Percentiles rank a stretch among this genome's conserved stretches.
Conservation (phyloP, 192 early-diverging fungal genomes). For the Linnemannia schmuckeri region DNA sequence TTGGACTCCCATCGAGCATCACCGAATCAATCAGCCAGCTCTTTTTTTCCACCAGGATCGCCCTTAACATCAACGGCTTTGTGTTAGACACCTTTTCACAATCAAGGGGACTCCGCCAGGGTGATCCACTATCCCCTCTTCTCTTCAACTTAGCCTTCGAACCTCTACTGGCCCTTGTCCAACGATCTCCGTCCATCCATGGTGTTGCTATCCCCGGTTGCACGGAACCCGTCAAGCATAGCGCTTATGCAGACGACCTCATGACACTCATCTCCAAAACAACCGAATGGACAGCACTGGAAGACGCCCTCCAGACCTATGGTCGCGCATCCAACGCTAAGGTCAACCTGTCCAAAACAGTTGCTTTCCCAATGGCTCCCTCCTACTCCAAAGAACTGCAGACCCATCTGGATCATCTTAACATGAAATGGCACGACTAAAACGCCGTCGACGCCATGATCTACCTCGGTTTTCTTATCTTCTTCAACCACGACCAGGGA, state of each 20-base stretch:
- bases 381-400: no score
- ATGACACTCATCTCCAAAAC: neutral
- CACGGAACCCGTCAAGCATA: neutral
- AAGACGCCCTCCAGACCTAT: neutral
- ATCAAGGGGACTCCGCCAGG: constrained; percentile 20
- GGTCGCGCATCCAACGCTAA: constrained; percentile 17
- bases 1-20: no score
- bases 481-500: neutral
- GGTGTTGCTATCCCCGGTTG: neutral
- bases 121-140: constrained; percentile 39
- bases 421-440: constrained; percentile 2
- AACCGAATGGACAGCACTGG: neutral
- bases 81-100: constrained; percentile 1
- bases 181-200: neutral
- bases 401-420: no score
- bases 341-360: constrained; percentile 35
- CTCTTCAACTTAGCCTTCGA: constrained; percentile 35
- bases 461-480: constrained; percentile 2
- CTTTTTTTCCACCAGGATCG: constrained; percentile 33
- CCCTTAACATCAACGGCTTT: constrained; percentile 34
- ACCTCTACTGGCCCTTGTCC: constrained; percentile 11
- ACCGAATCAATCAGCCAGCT: no score
- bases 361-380: constrained; percentile 9
- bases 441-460: neutral
- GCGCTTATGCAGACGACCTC: constrained; percentile 17